A percentile compares a stretch with the other conserved stretches of the same genome.
Evolutionary conservation across 1,284 basidiomycete genomes (phyloP).

Genomic region (Kwoniella shivajii): DNA sequence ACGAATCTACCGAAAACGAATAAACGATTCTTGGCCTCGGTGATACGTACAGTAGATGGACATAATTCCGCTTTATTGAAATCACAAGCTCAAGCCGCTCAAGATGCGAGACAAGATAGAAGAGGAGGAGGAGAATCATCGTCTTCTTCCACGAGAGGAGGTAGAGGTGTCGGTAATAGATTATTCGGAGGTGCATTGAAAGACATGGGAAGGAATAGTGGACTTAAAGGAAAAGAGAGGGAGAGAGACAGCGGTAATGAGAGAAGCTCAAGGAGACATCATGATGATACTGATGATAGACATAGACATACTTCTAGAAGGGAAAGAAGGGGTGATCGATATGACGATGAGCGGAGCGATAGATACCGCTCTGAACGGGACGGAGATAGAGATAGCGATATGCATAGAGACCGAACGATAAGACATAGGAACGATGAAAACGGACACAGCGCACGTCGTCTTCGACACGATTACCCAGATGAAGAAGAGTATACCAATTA

Average conservation of each 20-base stretch:
- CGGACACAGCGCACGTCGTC: neutral
- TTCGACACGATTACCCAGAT: neutral
- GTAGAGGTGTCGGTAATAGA: slow-evolving; percentile 22
- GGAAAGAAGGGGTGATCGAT: neutral
- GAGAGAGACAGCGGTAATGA: slow-evolving; percentile 55
- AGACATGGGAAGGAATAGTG: slow-evolving; percentile 17
- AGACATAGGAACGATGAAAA: neutral
- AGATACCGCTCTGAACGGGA: neutral
- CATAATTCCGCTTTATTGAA: slow-evolving; percentile 82
- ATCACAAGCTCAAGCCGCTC: slow-evolving; percentile 72
- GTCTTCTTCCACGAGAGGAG: neutral
- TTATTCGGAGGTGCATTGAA: slow-evolving; percentile 47
- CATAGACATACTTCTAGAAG: neutral
- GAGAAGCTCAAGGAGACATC: neutral
- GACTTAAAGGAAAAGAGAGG: slow-evolving; percentile 27
- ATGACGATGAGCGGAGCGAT: slow-evolving; percentile 8
- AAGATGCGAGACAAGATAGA: slow-evolving; percentile 61
- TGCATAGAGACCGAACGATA: neutral
- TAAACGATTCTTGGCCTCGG: slow-evolving; percentile 83
- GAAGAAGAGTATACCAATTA: neutral
- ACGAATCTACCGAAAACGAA: slow-evolving; percentile 71
- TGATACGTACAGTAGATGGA: slow-evolving; percentile 86
- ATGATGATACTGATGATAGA: slow-evolving; percentile 4
- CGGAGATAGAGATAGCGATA: neutral
- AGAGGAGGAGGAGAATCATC: slow-evolving; percentile 1